Conservation (phyloP, 495 filamentous ascomycete genomes). For the Neurospora sp. region DNA sequence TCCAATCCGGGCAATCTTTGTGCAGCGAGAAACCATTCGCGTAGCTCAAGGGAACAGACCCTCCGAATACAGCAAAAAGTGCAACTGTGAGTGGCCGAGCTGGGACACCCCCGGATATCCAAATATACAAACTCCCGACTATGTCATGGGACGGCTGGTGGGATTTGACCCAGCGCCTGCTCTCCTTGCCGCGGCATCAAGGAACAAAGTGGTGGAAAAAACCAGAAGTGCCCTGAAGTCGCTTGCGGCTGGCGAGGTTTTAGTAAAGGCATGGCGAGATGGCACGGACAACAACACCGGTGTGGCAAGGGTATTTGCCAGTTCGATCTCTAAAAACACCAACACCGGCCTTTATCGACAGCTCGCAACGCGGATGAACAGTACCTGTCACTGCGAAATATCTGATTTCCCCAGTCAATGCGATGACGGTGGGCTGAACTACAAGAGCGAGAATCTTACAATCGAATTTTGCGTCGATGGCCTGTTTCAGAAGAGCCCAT, state of each 20-base stretch:
- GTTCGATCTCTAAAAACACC: not conserved
- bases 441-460: not conserved
- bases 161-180: not conserved
- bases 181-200: not conserved
- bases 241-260: not conserved
- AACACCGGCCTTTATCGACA: not conserved
- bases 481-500: not conserved
- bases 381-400: not conserved
- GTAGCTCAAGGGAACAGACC: not conserved
- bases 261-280: not conserved
- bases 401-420: not conserved
- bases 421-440: not conserved
- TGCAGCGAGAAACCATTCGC: not conserved
- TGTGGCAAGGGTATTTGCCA: not conserved
- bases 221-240: not conserved
- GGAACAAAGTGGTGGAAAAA: not conserved
- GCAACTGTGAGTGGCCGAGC: not conserved
- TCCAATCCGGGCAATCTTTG: not conserved
- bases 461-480: not conserved
- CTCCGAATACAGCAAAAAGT: not conserved
- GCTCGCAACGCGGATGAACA: conserved; percentile 3
- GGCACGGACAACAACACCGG: not conserved
- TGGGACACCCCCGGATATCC: not conserved
- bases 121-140: not conserved
- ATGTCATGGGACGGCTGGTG: not conserved